These are phyloP conservation scores for Suillus occidentalis DNA, from an alignment of 768 basidiomycete species.

Conservation along the genomic window DNA sequence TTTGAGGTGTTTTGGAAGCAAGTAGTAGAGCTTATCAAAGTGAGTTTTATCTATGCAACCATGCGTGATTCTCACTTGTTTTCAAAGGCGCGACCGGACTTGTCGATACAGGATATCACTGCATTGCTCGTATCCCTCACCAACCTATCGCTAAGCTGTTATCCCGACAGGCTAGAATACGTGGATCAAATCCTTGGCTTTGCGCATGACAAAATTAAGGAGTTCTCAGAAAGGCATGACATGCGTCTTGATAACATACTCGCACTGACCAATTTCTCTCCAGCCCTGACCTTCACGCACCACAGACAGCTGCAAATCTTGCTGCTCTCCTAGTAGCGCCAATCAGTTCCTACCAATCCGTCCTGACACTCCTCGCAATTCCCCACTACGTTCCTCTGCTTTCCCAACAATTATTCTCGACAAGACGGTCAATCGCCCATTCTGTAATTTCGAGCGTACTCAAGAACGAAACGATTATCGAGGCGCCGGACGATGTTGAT, in stretches of 20 bases:
- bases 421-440: conserved; percentile 89
- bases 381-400: conserved; percentile 87
- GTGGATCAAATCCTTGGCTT: conserved; percentile 95
- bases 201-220: conserved; percentile 81
- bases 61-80: conserved; percentile 9
- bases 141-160: conserved; percentile 94
- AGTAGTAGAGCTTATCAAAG: conserved; percentile 97
- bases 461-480: conserved; percentile 95
- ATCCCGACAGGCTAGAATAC: conserved; percentile 95
- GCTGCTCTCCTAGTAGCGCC: conserved; percentile 89
- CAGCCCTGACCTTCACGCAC: conserved; percentile 86
- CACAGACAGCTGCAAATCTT: conserved; percentile 87
- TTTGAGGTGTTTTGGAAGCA: conserved; percentile 99
- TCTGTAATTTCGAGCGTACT: conserved; percentile 92
- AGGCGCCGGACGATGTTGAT: conserved; percentile 90
- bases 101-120: conserved; percentile 97
- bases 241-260: conserved; percentile 1
- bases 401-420: conserved; percentile 82
- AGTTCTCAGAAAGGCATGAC: conserved; percentile 74
- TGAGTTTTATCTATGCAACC: conserved; percentile 31
- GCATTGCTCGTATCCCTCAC: conserved; percentile 93
- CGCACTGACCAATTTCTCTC: background rate
- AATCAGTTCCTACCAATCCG: conserved; percentile 94
- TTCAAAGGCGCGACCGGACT: conserved; percentile 86
- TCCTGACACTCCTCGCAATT: conserved; percentile 94